Percentiles rank a stretch among this genome's conserved stretches.
Evolutionary conservation across 345 rosid species (phyloP).

Genomic region (Anacardium occidentale): DNA sequence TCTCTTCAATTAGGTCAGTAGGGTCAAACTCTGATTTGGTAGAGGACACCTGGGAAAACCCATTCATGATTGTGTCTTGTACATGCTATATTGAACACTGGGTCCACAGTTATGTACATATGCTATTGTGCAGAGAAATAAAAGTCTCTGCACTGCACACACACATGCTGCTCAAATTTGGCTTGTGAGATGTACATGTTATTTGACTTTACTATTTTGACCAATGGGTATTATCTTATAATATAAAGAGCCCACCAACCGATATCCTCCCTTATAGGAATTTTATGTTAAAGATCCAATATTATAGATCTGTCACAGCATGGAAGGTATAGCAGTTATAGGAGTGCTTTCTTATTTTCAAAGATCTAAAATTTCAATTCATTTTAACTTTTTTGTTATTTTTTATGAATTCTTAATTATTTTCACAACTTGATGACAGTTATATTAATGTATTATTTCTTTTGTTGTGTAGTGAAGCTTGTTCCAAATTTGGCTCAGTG

Average conservation of each 20-base stretch:
- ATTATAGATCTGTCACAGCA: constrained; percentile 9
- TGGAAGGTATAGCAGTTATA: constrained; percentile 31
- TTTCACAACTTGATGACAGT: not conserved
- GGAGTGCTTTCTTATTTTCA: constrained; percentile 20
- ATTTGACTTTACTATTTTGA: constrained; percentile 1
- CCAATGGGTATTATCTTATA: not conserved
- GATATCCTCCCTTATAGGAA: no score
- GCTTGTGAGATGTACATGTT: not conserved
- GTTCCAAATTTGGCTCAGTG: constrained; percentile 62
- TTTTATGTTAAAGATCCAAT: no score
- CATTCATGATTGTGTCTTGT: constrained; percentile 9
- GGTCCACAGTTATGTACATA: not conserved
- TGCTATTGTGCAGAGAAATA: not conserved
- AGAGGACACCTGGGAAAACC: constrained; percentile 15
- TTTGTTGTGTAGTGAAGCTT: constrained; percentile 68
- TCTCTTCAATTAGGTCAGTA: not conserved
- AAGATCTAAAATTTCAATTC: constrained; percentile 25
- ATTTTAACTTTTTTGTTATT: constrained; percentile 22
- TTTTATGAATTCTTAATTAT: not conserved
- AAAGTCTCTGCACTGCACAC: not conserved
- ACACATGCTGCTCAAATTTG: constrained; percentile 13
- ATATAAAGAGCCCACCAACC: not conserved
- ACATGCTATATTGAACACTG: not conserved
- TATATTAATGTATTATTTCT: constrained; percentile 6
- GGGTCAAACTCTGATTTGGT: not conserved